phyloP scores from a whole-genome alignment of 176 grass and related monocot species.

The Echinochloa phyllopogon region DNA sequence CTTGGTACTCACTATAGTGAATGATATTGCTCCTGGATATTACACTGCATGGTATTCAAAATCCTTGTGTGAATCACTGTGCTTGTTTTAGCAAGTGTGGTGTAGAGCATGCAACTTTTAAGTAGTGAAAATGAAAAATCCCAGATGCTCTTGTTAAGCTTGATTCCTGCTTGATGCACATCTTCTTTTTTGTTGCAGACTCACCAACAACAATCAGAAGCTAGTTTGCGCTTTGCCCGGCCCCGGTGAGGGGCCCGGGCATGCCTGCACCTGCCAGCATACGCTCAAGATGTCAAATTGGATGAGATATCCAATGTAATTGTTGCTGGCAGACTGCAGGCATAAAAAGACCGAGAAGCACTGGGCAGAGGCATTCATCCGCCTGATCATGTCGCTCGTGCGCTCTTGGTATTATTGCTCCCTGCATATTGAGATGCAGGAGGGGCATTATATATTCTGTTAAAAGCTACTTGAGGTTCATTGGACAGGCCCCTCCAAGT shows the following conservation, averaged over 20 bases:
- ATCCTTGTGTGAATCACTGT: not conserved
- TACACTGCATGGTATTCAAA: not conserved
- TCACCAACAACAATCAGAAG: conserved; percentile 84
- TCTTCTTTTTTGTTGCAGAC: conserved; percentile 39
- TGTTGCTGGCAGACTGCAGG: conserved; percentile 69
- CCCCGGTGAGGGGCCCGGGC: conserved; percentile 95
- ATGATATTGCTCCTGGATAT: not conserved
- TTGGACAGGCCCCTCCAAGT: conserved; percentile 2
- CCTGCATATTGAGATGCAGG: conserved; percentile 39
- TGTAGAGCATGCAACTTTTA: not conserved
- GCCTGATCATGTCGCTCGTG: conserved; percentile 3
- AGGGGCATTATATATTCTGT: not conserved
- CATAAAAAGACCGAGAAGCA: conserved; percentile 50
- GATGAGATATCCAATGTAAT: conserved; percentile 16
- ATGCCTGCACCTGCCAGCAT: conserved; percentile 90
- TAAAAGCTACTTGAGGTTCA: not conserved
- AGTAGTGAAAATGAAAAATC: not conserved
- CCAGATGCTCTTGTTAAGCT: not conserved
- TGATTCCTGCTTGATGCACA: not conserved
- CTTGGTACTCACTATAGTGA: not conserved
- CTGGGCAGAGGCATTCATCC: conserved; percentile 6
- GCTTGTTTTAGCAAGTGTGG: not conserved
- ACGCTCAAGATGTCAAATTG: not conserved
- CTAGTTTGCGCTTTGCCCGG: conserved; percentile 90
- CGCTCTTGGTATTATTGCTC: conserved; percentile 38